Evolutionary conservation across 345 rosid genomes (phyloP).

Genomic region (Moringa oleifera): DNA sequence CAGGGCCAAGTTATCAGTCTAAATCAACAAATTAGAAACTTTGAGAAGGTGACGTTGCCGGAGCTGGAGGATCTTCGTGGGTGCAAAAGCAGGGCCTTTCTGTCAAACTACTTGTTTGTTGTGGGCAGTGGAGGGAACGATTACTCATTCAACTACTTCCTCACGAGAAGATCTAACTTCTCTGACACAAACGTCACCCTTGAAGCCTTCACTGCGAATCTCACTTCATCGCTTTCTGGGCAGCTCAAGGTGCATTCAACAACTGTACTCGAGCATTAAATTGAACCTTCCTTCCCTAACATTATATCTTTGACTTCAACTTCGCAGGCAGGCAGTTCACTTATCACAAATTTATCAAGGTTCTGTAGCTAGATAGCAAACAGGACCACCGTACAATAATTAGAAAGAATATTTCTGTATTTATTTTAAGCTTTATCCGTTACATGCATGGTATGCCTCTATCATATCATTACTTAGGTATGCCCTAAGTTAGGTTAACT

Average conservation of each 20-base stretch:
- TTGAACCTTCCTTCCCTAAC: neutral
- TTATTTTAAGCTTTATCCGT: too few species aligned
- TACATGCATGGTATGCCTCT: too few species aligned
- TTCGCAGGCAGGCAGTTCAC: too few species aligned
- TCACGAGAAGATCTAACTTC: slow-evolving; percentile 7
- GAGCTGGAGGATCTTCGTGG: slow-evolving; percentile 28
- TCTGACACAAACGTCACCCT: slow-evolving; percentile 20
- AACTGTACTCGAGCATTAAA: neutral
- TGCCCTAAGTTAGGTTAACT: too few species aligned
- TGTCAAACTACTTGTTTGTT: slow-evolving; percentile 34
- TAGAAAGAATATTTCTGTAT: too few species aligned
- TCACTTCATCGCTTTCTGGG: slow-evolving; percentile 29
- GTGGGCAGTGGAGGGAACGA: slow-evolving; percentile 66
- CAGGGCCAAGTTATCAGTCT: slow-evolving; percentile 50
- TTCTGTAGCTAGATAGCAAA: too few species aligned
- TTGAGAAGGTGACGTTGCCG: slow-evolving; percentile 37
- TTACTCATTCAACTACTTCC: slow-evolving; percentile 57
- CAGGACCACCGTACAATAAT: too few species aligned
- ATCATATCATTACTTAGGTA: too few species aligned
- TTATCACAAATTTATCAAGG: too few species aligned
- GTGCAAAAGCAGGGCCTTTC: slow-evolving; percentile 4
- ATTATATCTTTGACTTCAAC: neutral
- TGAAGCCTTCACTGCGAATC: slow-evolving; percentile 38
- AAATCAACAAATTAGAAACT: slow-evolving; percentile 40
- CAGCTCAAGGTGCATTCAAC: slow-evolving; percentile 38